A percentile compares a stretch with the other conserved stretches of the same genome.
phyloP scores from a whole-genome alignment of 768 basidiomycete species.

The Hygrophoropsis aurantiaca region DNA sequence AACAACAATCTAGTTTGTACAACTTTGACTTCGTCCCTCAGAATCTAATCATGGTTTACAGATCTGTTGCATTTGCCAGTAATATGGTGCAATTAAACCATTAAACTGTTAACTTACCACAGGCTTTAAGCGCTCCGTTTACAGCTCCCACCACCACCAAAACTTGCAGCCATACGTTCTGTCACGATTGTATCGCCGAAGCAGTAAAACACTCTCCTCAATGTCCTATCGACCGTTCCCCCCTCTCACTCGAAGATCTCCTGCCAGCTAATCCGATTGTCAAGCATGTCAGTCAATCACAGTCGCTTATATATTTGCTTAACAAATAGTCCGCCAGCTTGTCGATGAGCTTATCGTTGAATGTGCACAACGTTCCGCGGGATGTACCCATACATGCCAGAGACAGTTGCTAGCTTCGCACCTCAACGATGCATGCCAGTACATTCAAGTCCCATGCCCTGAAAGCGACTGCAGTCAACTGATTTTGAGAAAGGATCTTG shows the following conservation, averaged over 20 bases:
- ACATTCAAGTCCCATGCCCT: constrained; percentile 51
- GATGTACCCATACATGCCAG: constrained; percentile 65
- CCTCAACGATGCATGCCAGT: constrained; percentile 60
- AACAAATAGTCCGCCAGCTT: constrained; percentile 44
- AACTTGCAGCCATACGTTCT: constrained; percentile 85
- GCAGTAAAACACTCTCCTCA: constrained; percentile 67
- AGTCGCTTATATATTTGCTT: constrained; percentile 4
- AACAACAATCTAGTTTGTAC: constrained; percentile 66
- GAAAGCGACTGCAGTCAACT: constrained; percentile 44
- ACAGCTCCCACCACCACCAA: constrained; percentile 71
- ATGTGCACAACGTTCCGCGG: constrained; percentile 59
- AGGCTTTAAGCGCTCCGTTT: constrained; percentile 78
- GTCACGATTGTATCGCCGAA: constrained; percentile 72
- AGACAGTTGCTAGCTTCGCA: constrained; percentile 66
- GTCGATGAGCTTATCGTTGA: constrained; percentile 81
- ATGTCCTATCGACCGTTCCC: constrained; percentile 84
- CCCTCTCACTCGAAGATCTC: constrained; percentile 59
- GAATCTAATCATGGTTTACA: constrained; percentile 24
- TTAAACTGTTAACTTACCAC: background rate
- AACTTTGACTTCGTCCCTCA: background rate
- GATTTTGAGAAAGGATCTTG: constrained; percentile 46
- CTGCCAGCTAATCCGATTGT: constrained; percentile 71
- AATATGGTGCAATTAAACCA: constrained; percentile 8
- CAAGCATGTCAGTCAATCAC: constrained; percentile 55
- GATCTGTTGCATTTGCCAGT: constrained; percentile 83